Conservation (phyloP, 1,284 basidiomycete species). For the Leccinum subspadiceum region DNA sequence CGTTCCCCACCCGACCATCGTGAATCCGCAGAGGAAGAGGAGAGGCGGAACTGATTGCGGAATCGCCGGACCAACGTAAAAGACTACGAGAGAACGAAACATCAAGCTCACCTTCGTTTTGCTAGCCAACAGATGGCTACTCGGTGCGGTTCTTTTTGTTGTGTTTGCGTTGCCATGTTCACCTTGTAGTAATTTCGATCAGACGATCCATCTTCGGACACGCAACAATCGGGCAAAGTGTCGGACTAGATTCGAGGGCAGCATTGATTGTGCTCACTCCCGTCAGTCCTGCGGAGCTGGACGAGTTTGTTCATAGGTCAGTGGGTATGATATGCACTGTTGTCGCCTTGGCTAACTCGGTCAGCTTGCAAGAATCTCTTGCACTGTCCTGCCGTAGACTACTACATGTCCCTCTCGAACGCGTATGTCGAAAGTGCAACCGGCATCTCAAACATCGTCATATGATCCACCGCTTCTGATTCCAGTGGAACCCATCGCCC, state of each 20-base stretch:
- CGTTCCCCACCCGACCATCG: constrained; percentile 53
- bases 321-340: too few relatives aligned
- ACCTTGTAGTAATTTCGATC: constrained; percentile 4
- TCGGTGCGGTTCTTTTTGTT: constrained; percentile 50
- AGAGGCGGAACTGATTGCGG: constrained; percentile 71
- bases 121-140: constrained; percentile 72
- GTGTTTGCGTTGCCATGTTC: neutral
- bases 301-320: too few relatives aligned
- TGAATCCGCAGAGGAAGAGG: constrained; percentile 65
- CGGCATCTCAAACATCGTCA: too few relatives aligned
- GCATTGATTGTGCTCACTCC: too few relatives aligned
- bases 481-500: too few relatives aligned
- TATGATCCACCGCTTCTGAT: too few relatives aligned
- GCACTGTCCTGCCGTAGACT: too few relatives aligned
- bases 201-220: constrained; percentile 68
- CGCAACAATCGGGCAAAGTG: neutral
- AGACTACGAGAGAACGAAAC: constrained; percentile 69
- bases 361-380: too few relatives aligned
- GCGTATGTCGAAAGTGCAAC: too few relatives aligned
- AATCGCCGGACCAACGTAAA: constrained; percentile 73
- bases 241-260: neutral
- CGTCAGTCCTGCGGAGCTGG: too few relatives aligned
- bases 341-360: too few relatives aligned
- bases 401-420: too few relatives aligned
- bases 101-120: constrained; percentile 95